These are phyloP conservation scores for Neoconidiobolus thromboides DNA, from an alignment of 371 early-diverging fungal genomes.

Conservation along the genomic window DNA sequence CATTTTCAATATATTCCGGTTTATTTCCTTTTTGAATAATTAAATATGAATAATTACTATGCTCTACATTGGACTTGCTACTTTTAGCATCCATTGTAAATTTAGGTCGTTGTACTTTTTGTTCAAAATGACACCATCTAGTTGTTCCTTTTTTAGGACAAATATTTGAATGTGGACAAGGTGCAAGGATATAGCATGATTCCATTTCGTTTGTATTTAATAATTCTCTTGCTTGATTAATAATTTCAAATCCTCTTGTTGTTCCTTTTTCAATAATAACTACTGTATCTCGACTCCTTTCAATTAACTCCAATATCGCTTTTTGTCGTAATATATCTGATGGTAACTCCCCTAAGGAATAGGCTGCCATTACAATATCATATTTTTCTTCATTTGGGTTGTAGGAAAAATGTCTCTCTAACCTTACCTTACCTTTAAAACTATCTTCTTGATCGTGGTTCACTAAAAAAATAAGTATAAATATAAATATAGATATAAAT, in stretches of 20 bases:
- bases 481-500: not conserved
- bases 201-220: constrained; percentile 14
- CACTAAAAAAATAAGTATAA: not conserved
- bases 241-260: constrained; percentile 46
- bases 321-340: constrained; percentile 36
- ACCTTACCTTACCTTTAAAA: constrained; percentile 19
- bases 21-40: constrained; percentile 45
- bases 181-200: not conserved
- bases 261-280: constrained; percentile 79
- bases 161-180: constrained; percentile 49
- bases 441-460: not conserved
- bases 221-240: constrained; percentile 49
- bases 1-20: constrained; percentile 13
- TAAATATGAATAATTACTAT: constrained; percentile 60
- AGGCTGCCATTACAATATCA: constrained; percentile 59
- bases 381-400: constrained; percentile 12
- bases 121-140: constrained; percentile 74
- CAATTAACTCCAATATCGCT: constrained; percentile 56
- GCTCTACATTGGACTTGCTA: constrained; percentile 45
- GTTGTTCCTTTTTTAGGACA: constrained; percentile 42
- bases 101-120: constrained; percentile 47
- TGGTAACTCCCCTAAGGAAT: constrained; percentile 51
- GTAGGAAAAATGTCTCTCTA: constrained; percentile 39
- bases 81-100: constrained; percentile 60
- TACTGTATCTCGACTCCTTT: constrained; percentile 49